Percentiles rank a stretch among this genome's conserved stretches.
These are phyloP conservation scores for Ceratocystis alfenasii DNA, from an alignment of 2,329 filamentous ascomycete species.

Conservation along the genomic window DNA sequence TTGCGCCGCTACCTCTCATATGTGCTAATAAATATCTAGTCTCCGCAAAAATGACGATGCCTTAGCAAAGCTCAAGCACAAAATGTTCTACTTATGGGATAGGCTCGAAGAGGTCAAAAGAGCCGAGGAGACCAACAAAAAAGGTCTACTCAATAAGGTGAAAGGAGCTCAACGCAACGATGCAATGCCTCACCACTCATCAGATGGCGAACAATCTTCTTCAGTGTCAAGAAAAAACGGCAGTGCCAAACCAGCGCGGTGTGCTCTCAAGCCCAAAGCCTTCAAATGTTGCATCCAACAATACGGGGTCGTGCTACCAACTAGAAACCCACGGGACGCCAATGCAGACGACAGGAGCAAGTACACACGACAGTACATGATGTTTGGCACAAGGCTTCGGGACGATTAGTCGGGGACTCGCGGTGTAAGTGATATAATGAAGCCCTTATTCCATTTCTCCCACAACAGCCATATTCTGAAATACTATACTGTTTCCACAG, in stretches of 20 bases:
- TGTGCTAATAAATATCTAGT: constrained; percentile 26
- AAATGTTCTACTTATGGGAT: constrained; percentile 72
- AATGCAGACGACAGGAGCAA: constrained; percentile 36
- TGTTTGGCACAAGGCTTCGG: constrained; percentile 54
- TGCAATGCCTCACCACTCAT: constrained; percentile 32
- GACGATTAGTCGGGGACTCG: background rate
- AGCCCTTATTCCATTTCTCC: background rate
- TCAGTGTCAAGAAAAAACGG: background rate
- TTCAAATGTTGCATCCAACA: constrained; percentile 62
- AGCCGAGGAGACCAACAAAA: constrained; percentile 22
- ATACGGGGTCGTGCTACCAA: constrained; percentile 47
- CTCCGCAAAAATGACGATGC: constrained; percentile 41
- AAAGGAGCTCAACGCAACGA: constrained; percentile 24
- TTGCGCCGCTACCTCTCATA: background rate
- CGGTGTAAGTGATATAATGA: background rate
- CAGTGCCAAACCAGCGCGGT: constrained; percentile 18
- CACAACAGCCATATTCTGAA: too few relatives aligned
- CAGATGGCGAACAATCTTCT: constrained; percentile 28
- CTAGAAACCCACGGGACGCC: constrained; percentile 33
- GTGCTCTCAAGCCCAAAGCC: constrained; percentile 29
- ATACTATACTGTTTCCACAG: background rate
- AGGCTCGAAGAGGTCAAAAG: constrained; percentile 62
- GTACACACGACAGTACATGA: constrained; percentile 51
- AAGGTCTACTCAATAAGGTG: background rate
- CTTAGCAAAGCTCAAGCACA: constrained; percentile 50